Conservation (phyloP, 1,284 basidiomycete species). For the Leccinum solheimii region DNA sequence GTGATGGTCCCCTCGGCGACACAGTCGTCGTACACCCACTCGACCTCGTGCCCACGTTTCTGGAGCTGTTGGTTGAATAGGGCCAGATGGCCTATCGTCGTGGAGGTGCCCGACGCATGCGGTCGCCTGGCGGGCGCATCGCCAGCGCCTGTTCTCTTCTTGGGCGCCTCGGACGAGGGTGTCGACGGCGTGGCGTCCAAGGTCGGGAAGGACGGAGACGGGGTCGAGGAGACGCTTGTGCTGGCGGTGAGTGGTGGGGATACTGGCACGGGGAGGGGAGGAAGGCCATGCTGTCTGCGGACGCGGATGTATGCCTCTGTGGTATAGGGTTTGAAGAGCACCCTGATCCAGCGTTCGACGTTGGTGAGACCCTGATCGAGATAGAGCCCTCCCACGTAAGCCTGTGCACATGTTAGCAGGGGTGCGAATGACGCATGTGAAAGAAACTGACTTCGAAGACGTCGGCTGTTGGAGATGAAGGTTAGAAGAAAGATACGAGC, state of each 20-base stretch:
- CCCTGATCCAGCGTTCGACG: conserved; percentile 57
- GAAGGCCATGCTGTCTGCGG: conserved; percentile 62
- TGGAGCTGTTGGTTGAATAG: conserved; percentile 75
- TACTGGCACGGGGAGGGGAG: conserved; percentile 27
- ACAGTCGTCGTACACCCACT: conserved; percentile 65
- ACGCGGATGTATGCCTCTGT: conserved; percentile 59
- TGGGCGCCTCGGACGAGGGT: conserved; percentile 1
- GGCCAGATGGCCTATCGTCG: conserved; percentile 62
- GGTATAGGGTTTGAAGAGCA: conserved; percentile 63
- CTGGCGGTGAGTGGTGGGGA: conserved; percentile 22
- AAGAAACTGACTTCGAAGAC: conserved; percentile 61
- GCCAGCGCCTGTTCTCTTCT: not conserved
- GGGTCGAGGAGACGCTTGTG: conserved; percentile 23
- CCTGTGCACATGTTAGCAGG: conserved; percentile 39
- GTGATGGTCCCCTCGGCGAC: conserved; percentile 48
- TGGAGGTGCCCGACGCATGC: conserved; percentile 16
- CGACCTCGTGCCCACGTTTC: conserved; percentile 53
- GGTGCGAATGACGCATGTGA: not conserved
- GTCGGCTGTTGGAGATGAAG: conserved; percentile 50
- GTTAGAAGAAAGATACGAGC: conserved; percentile 4
- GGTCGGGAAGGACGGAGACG: conserved; percentile 1
- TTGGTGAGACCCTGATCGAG: conserved; percentile 61
- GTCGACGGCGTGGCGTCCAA: not conserved
- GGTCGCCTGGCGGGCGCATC: conserved; percentile 1
- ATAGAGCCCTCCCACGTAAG: conserved; percentile 74